Base-by-base conservation (phyloP, 2,329 filamentous ascomycete species). In the Aphanocladium album region DNA sequence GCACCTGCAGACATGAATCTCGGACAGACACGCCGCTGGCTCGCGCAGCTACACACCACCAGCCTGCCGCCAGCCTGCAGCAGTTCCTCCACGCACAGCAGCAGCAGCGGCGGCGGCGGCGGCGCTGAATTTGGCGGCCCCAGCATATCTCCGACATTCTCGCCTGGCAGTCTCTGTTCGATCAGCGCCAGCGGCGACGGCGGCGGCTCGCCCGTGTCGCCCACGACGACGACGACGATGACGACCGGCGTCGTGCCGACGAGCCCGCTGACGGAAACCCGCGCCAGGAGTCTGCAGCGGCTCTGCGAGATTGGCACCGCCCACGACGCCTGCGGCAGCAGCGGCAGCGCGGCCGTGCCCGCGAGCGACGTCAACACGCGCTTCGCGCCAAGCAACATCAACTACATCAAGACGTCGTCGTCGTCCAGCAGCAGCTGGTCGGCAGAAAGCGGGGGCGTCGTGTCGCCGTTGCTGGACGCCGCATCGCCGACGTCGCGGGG, bases 41-140 rank as follows among this genome's bases (percentile, higher is more conserved):
- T 60, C 21, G 57, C 57, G 0, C 41, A 54, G 37, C 50, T 60
- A 12, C 57, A 60, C 57, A 60, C 57, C 16, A 23, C 57, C 27
- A 47, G 54, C 43, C 57, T 54, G 2, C 21, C 41, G n/a, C 41
- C 33, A 5, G 33, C 47, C n/a, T 35, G 17, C 17, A 43, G 35
- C 51, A 21, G 19, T 4, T 59, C 57, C 9, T 59, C 57, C 25
- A 45, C 27, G n/a, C 37, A 46, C 49, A 52, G 57, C 27, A n/a
- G 49, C 19, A 41, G 49, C 19, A 59, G 49, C 46, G 43, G 7
- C 54, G 54, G 37, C 43, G 21, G 37, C 27, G 45, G 27, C 17
- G 14, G n/a, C 17, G 19, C 19, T 16, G 30, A 30, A 5, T 30
- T 45, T 23, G 6, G n/a, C 17, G 4, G n/a, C 41, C 30, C 30